A percentile compares a stretch with the other conserved stretches of the same genome.
These are phyloP conservation scores for Pecoramyces ruminantium DNA, from an alignment of 192 early-diverging fungal species.

Conservation along the genomic window DNA sequence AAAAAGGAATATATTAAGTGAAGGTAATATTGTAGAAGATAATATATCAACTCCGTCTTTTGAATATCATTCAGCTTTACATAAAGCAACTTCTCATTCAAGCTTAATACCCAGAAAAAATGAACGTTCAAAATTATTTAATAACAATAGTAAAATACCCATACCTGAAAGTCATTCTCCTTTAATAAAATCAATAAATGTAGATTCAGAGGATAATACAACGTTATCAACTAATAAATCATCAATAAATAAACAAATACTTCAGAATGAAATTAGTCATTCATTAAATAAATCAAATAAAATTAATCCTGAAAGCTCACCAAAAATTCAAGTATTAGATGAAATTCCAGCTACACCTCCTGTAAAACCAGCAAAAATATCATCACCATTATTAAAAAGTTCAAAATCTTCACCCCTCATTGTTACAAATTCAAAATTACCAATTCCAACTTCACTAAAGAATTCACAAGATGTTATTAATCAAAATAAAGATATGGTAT, in stretches of 20 bases:
- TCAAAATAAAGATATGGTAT: neutral
- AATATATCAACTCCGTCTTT: neutral
- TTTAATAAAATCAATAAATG: neutral
- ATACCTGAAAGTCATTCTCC: neutral
- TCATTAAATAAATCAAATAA: neutral
- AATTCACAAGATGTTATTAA: neutral
- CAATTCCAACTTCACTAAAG: neutral
- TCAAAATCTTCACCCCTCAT: neutral
- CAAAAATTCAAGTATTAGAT: neutral
- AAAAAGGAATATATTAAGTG: neutral
- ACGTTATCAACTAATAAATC: too few species aligned
- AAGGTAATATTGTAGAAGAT: neutral
- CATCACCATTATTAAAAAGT: neutral
- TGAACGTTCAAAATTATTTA: neutral
- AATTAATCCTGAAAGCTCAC: too few species aligned
- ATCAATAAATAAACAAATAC: neutral
- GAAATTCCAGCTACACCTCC: neutral
- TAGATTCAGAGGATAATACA: neutral
- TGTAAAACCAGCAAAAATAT: neutral
- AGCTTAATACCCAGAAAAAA: neutral
- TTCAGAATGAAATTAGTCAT: neutral
- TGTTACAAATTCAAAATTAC: neutral
- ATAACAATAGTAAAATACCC: neutral
- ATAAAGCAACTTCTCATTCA: neutral
- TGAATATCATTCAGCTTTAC: neutral